Evolutionary conservation across 2,329 filamentous ascomycete genomes (phyloP).

Genomic region (Aspergillus thermomutatus): DNA sequence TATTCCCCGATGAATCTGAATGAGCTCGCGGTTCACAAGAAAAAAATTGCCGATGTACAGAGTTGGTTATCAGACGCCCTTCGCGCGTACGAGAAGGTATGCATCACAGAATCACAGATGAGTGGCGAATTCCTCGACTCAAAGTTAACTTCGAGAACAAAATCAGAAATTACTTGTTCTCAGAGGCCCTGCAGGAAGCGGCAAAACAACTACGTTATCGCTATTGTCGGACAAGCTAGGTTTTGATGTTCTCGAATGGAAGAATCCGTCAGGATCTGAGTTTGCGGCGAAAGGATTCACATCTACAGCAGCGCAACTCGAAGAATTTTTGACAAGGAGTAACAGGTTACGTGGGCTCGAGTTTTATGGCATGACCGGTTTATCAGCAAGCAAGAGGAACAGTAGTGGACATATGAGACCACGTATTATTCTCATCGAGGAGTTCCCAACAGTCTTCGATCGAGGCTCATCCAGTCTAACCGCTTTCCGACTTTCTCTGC

Average conservation of each 20-base stretch:
- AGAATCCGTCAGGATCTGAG: conserved; percentile 68
- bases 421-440: conserved; percentile 70
- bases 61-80: conserved; percentile 77
- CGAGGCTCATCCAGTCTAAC: conserved; percentile 61
- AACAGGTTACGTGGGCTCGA: conserved; percentile 75
- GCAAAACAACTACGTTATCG: conserved; percentile 84
- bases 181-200: conserved; percentile 86
- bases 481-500: conserved; percentile 71
- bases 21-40: conserved; percentile 91
- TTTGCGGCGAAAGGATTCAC: conserved; percentile 60
- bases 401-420: conserved; percentile 25
- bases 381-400: neutral
- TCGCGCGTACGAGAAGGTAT: conserved; percentile 49
- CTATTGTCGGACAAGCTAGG: conserved; percentile 74
- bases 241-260: conserved; percentile 83
- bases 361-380: conserved; percentile 23
- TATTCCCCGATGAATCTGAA: conserved; percentile 73
- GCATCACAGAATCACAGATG: conserved; percentile 9
- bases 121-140: neutral
- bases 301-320: conserved; percentile 76
- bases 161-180: conserved; percentile 72
- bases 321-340: conserved; percentile 82
- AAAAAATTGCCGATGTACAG: conserved; percentile 82
- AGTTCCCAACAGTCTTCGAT: conserved; percentile 74
- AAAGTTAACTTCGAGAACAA: conserved; percentile 14